Evolutionary conservation across 495 filamentous ascomycete genomes (phyloP).

Genomic region (Trichoderma asperelloides): DNA sequence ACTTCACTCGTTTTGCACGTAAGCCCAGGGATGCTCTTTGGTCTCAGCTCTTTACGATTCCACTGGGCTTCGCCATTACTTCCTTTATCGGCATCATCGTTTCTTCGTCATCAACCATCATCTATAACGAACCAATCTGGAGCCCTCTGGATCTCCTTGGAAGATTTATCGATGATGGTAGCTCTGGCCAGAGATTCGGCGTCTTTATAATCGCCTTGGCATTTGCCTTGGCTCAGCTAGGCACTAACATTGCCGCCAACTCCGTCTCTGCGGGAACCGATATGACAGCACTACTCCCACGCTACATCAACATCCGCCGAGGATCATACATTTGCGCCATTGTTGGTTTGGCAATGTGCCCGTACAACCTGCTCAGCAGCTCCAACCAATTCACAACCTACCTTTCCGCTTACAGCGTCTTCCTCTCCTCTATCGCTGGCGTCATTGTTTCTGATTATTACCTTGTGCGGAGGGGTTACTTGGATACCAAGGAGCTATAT

Average conservation of each 20-base stretch:
- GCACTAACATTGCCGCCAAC: slow-evolving; percentile 92
- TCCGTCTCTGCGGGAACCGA: slow-evolving; percentile 85
- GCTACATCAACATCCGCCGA: slow-evolving; percentile 80
- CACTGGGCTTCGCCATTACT: slow-evolving; percentile 76
- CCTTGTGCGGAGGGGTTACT: slow-evolving; percentile 73
- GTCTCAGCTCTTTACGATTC: slow-evolving; percentile 84
- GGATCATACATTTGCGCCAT: slow-evolving; percentile 83
- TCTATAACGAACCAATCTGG: slow-evolving; percentile 70
- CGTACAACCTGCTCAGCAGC: slow-evolving; percentile 69
- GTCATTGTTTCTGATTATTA: slow-evolving; percentile 91
- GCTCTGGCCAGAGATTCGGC: slow-evolving; percentile 69
- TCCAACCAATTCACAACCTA: slow-evolving; percentile 94
- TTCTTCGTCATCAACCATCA: slow-evolving; percentile 72
- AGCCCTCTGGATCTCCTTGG: slow-evolving; percentile 72
- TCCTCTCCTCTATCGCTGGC: slow-evolving; percentile 85
- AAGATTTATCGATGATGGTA: slow-evolving; percentile 64
- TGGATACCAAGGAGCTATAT: slow-evolving; percentile 73
- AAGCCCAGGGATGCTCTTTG: slow-evolving; percentile 79
- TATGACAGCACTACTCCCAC: slow-evolving; percentile 80
- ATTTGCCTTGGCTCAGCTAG: slow-evolving; percentile 80
- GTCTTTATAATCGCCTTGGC: slow-evolving; percentile 80
- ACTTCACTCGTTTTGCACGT: slow-evolving; percentile 78
- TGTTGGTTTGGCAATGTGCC: slow-evolving; percentile 81
- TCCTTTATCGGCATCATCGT: slow-evolving; percentile 93
- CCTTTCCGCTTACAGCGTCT: slow-evolving; percentile 90